Base-by-base conservation (phyloP, 208 protist genomes). In the Perkinsela sp. region DNA sequence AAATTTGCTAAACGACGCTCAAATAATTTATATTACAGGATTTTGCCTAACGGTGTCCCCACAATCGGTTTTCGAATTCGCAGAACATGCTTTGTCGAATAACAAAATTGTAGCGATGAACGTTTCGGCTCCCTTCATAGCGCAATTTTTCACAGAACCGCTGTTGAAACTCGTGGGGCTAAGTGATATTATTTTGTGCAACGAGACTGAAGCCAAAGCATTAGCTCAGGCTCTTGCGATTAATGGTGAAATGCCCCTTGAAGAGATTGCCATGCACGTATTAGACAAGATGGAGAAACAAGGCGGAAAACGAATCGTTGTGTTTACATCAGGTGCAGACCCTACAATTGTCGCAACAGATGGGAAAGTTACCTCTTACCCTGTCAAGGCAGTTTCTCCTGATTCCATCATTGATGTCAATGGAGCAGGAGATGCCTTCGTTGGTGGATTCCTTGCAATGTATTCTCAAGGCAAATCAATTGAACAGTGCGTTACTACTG, bases 371-470 rank as follows among this genome's bases (percentile, higher is more conserved):
- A 75, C 76, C 28, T 69, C 71, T 29, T 80, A 88, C 31, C 68
- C 71, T 1, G 90, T 96, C 68, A 48, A 72, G 28, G 66, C 74
- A 0, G 78, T 97, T 31, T 68, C 74, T 13, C 31, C 66, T 6
- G 84, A 94, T 28, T 78, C 89, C 32, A 96, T 98, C 31, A 83
- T 97, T 2, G 96, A 98, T 76, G 85, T 89, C 57, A 98, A 98
- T 75, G 95, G 88, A 68, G 95, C 95, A 30, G 96, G 96, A 68
- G 96, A 98, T 74, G 79, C 90, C 28, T 98, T 98, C 72, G 93
- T 96, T 16, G 96, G 95, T 69, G 96, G 95, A 66, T 98, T 97
- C 80, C 74, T 98, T 0, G 75, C 90, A 31, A 77, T 77, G 16
- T 85, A 86, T 65, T 78, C 78, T 2, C n/a, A 78, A 28, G 89